These are phyloP conservation scores for Tulasnella sp. DNA, from an alignment of 768 basidiomycete genomes.

Conservation along the genomic window DNA sequence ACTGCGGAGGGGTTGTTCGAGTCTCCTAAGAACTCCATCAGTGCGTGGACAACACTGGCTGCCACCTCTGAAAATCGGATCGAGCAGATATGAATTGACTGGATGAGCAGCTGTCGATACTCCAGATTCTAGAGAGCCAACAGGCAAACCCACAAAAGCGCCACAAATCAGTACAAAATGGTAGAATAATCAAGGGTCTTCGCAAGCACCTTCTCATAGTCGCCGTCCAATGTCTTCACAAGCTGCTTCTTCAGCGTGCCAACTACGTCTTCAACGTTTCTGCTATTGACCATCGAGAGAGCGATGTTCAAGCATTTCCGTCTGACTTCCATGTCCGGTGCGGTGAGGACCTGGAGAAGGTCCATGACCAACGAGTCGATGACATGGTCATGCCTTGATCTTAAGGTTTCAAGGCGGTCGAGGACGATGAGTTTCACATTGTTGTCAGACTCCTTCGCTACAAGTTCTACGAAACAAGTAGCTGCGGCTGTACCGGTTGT, in stretches of 20 bases:
- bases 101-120: conserved; percentile 91
- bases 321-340: conserved; percentile 89
- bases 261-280: conserved; percentile 95
- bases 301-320: conserved; percentile 84
- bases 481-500: conserved; percentile 61
- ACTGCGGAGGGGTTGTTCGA: conserved; percentile 90
- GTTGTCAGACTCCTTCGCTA: conserved; percentile 94
- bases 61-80: conserved; percentile 97
- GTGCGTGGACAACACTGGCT: conserved; percentile 83
- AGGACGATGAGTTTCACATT: conserved; percentile 98
- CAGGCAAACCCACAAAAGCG: background rate
- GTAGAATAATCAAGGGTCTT: background rate
- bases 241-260: conserved; percentile 96
- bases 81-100: conserved; percentile 92
- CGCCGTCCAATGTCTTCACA: conserved; percentile 81
- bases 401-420: conserved; percentile 73
- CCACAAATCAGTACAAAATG: background rate
- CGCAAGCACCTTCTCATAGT: conserved; percentile 77
- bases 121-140: conserved; percentile 57
- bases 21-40: conserved; percentile 92
- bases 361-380: conserved; percentile 93
- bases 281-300: conserved; percentile 81
- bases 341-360: conserved; percentile 73
- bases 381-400: conserved; percentile 76
- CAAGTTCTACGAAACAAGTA: conserved; percentile 73